These are phyloP conservation scores for Penicillium tannophilum DNA, from an alignment of 495 filamentous ascomycete species.

Conservation along the genomic window DNA sequence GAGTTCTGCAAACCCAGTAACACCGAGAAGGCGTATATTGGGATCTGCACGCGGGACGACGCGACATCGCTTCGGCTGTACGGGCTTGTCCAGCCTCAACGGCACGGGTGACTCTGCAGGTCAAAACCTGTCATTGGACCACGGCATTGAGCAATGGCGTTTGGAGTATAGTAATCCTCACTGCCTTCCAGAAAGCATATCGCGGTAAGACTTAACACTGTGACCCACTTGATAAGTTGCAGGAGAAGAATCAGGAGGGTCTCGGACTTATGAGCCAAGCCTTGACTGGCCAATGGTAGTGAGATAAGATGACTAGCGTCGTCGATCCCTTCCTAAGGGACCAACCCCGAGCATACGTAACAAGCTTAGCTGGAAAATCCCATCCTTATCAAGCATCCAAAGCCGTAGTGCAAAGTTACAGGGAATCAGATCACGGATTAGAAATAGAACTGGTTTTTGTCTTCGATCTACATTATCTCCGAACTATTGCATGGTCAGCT, in stretches of 20 bases:
- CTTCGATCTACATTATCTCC: background rate
- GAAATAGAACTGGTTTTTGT: background rate
- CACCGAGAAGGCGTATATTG: background rate
- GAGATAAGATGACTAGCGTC: background rate
- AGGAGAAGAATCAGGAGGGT: background rate
- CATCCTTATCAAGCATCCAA: background rate
- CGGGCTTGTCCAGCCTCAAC: slow-evolving; percentile 1
- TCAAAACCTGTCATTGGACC: background rate
- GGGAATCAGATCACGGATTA: background rate
- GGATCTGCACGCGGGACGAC: slow-evolving; percentile 4
- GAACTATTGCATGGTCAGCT: background rate
- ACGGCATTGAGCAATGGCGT: background rate
- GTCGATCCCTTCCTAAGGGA: background rate
- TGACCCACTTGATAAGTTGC: background rate
- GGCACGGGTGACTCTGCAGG: background rate
- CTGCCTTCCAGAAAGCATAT: slow-evolving; percentile 1
- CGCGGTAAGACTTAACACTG: background rate
- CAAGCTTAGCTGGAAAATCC: background rate
- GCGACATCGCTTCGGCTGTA: slow-evolving; percentile 1
- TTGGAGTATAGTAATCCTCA: slow-evolving; percentile 2
- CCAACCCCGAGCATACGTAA: background rate
- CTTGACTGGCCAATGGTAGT: background rate
- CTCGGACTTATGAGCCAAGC: background rate
- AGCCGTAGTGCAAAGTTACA: background rate
- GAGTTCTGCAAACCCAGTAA: background rate